Base-by-base conservation (phyloP, 2,329 filamentous ascomycete species). In the Verticillium nonalfalfae region DNA sequence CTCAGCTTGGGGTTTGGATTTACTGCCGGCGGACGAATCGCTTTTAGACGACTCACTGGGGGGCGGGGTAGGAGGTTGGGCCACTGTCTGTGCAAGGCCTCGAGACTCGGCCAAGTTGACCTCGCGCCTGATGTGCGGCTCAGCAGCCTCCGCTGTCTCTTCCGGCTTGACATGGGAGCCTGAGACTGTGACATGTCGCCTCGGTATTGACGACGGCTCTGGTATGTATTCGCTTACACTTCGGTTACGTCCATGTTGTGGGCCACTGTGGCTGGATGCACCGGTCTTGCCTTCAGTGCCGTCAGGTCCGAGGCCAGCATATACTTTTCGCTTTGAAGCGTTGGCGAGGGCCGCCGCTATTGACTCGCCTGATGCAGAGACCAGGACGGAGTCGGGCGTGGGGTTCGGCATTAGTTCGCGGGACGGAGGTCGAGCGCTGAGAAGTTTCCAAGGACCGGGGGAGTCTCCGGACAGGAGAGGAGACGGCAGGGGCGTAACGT, bases 191-290 rank as follows among this genome's bases (percentile, higher is more conserved):
- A 90, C 83, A 65, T 91, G 88, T 54, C 92, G 85, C 69, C 86
- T 90, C 1, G 88, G 82, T 58, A 90, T 83, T 54, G 86, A 81
- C 65, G 89, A 79, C 5, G 85, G 78, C 60, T 95, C 90, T 2
- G 93, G 92, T 0, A 87, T 82, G 73, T 96, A 97, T 66, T 97
- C 93, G 77, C 93, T 97, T 33, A 95, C 78, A 74, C 93, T 97
- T 68, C 93, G 84, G 72, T 95, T 93, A 62, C 90, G 85, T 13
- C 79, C 67, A 60, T 64, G 66, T 62, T 66, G 68, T 59, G 67
- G 58, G 54, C 26, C 26, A 14, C 13, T 15, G 40, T 64, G 70
- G 35, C 66, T 55, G 21, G 50, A 57, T 10, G 45, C 34, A 21
- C 34, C 45, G 66, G 18, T 72, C 4, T 60, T 26, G 9, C 55